Base-by-base conservation (phyloP, 164 flowering plant species). In the Vitis rotundifolia region DNA sequence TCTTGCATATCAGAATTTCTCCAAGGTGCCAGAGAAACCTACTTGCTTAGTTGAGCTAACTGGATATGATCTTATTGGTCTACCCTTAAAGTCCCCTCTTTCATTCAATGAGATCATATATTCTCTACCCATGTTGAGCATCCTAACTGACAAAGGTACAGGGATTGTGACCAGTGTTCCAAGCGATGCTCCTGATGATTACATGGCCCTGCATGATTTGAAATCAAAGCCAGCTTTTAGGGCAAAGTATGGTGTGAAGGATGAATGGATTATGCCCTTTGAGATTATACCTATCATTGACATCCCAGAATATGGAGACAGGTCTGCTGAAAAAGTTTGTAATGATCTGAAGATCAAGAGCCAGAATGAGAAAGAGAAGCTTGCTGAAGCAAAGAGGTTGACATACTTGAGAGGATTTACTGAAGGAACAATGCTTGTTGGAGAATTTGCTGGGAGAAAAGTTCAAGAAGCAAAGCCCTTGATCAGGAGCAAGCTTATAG, bases 121-220 rank as follows among this genome's bases (percentile, higher is more conserved):
- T 70, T 70, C 91, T 44, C 89, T 91, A 52, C 97, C 97, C n/a
- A 88, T 89, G 97, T 51, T 89, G 72, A 84, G 91, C n/a, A 81
- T 89, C 63, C 67, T 87, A 11, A 89, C 87, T 8, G 91, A 91
- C 68, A 89, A 91, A 73, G 96, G 93, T 50, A 93, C 98, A 2
- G 98, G 98, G 62, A 85, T 91, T 47, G 93, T 93, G 26, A 93
- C 97, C 22, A 89, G 98, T 81, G 98, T 93, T 12, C 98, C 98
- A 6, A 91, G 96, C 73, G 98, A 94, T 74, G 84, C 97, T 9
- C 98, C 97, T 22, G 97, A 90, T 82, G 98, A 92, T 76, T 93
- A 82, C 58, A 86, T 88, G 85, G 85, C 91, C 14, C n/a, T 91
- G 69, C 89, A 83, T 67, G 93, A 86, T 73, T 79, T 91, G 80